Evolutionary conservation across 2,329 filamentous ascomycete genomes (phyloP).

Genomic region (Aspergillus sp.): DNA sequence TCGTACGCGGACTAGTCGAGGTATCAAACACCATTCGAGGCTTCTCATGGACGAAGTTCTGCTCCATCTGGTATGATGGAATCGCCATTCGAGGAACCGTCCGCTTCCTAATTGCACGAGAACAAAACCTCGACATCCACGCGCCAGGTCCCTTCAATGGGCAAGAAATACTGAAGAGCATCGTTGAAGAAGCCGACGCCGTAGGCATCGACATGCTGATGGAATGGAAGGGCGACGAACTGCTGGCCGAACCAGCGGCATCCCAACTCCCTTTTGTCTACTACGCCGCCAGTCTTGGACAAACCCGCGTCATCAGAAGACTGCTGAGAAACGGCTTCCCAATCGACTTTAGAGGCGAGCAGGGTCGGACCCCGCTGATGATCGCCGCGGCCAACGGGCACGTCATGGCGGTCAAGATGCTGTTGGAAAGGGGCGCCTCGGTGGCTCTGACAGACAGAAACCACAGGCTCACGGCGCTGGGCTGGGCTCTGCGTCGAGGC

Average conservation of each 20-base stretch:
- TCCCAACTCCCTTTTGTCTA: neutral
- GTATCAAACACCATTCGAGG: no score
- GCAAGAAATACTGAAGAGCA: no score
- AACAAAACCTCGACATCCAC: no score
- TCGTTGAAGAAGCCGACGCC: no score
- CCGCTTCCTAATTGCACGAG: no score
- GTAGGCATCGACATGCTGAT: neutral
- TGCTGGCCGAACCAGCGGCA: neutral
- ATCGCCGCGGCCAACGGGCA: neutral
- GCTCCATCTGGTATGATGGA: no score
- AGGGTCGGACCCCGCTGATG: neutral
- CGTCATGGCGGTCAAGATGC: neutral
- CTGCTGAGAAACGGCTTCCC: neutral
- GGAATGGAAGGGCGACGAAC: neutral
- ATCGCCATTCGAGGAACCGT: no score
- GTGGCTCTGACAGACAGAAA: neutral
- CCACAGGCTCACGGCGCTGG: neutral
- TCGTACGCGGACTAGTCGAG: no score
- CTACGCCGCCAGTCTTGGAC: neutral
- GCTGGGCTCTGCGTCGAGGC: neutral
- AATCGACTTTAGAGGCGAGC: neutral
- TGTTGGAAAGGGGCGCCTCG: neutral
- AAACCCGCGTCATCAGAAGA: neutral
- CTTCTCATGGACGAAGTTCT: no score
- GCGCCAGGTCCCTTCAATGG: no score